A percentile compares a stretch with the other conserved stretches of the same genome.
Evolutionary conservation across 2,329 filamentous ascomycete genomes (phyloP).

Genomic region (Ceratocystis harringtonii): DNA sequence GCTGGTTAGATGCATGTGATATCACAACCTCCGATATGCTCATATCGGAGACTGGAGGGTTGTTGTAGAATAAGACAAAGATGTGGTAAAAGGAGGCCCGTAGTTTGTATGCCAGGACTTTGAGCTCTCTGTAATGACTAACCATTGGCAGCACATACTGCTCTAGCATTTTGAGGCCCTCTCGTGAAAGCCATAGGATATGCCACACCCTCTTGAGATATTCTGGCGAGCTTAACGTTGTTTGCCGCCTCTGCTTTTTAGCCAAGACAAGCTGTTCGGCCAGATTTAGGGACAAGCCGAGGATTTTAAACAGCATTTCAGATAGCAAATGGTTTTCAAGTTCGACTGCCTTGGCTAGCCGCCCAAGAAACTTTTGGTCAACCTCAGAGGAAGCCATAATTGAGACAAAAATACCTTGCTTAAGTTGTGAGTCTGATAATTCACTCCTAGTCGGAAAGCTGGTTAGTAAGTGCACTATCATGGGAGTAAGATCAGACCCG

Average conservation of each 20-base stretch:
- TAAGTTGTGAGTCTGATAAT: background rate
- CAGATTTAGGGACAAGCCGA: constrained; percentile 79
- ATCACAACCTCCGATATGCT: constrained; percentile 32
- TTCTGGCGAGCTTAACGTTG: constrained; percentile 61
- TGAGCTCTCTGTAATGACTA: constrained; percentile 62
- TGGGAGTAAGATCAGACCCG: background rate
- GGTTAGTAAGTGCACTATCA: background rate
- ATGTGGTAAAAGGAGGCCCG: constrained; percentile 93
- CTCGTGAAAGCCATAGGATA: constrained; percentile 88
- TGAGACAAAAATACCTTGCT: background rate
- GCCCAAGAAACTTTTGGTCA: constrained; percentile 91
- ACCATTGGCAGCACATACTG: constrained; percentile 77
- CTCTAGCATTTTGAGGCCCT: constrained; percentile 78
- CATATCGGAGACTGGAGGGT: constrained; percentile 56
- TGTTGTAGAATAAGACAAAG: constrained; percentile 90
- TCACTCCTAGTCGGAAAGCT: background rate
- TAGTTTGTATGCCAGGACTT: constrained; percentile 80
- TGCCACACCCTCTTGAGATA: constrained; percentile 70
- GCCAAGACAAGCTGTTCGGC: constrained; percentile 71
- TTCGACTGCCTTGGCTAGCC: constrained; percentile 67
- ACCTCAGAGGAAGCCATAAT: constrained; percentile 90
- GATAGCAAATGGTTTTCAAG: constrained; percentile 65
- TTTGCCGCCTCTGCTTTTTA: constrained; percentile 67
- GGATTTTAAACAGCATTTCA: constrained; percentile 72
- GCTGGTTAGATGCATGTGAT: constrained; percentile 23